Evolutionary conservation across 148 eudicot genomes (phyloP).

Genomic region (Rhododendron vialii): DNA sequence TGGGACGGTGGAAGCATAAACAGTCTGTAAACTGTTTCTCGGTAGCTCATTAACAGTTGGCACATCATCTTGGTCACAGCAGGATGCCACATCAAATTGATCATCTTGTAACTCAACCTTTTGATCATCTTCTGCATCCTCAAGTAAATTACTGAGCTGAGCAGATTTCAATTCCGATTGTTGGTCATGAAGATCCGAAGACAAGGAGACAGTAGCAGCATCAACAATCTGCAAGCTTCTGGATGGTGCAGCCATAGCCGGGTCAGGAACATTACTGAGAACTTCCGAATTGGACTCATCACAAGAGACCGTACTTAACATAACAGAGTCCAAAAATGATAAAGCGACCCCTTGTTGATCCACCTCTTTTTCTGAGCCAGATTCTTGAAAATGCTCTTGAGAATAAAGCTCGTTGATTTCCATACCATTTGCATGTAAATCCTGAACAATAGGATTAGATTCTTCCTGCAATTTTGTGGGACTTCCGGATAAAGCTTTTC

Average conservation of each 20-base stretch:
- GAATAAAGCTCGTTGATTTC: conserved; percentile 16
- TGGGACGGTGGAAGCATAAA: conserved; percentile 12
- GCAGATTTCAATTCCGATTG: conserved; percentile 19
- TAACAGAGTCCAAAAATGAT: conserved; percentile 16
- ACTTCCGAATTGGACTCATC: conserved; percentile 22
- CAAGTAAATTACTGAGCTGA: conserved; percentile 11
- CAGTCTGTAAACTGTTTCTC: conserved; percentile 10
- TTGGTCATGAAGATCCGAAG: conserved; percentile 19
- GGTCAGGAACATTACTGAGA: conserved; percentile 18
- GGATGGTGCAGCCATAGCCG: conserved; percentile 19
- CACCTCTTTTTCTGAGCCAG: conserved; percentile 12
- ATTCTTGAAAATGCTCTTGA: conserved; percentile 14
- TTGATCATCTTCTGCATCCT: conserved; percentile 14
- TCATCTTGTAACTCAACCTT: conserved; percentile 7
- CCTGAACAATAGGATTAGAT: conserved; percentile 15
- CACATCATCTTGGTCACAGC: neutral
- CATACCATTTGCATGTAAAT: conserved; percentile 21
- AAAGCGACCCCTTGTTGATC: conserved; percentile 24
- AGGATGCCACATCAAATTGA: neutral
- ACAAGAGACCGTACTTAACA: conserved; percentile 5
- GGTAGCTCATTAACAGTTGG: neutral
- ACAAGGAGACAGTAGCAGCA: conserved; percentile 14
- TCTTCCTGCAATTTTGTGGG: conserved; percentile 21
- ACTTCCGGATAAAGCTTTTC: conserved; percentile 12
- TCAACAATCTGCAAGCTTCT: conserved; percentile 11